Base-by-base conservation (phyloP, 768 basidiomycete species). In the Cubamyces sp. region DNA sequence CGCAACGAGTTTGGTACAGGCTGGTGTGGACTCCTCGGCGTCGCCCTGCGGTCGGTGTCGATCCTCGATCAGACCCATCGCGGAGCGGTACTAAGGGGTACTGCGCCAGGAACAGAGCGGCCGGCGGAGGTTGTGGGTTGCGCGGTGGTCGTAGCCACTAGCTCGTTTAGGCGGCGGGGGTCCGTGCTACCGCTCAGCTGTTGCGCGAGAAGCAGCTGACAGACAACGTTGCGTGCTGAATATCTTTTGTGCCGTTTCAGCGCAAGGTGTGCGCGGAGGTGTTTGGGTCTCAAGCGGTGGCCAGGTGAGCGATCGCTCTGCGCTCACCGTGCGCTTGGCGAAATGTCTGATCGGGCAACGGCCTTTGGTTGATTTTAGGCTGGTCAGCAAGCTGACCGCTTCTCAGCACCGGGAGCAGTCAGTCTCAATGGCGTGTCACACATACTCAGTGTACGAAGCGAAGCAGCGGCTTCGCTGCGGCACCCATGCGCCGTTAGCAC, bases 61-160 rank as follows among this genome's bases (percentile, higher is more conserved):
- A 49, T 49, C 48, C 14, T 49, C 48, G 48, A 49, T 49, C 48
- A 28, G 25, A 15, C 48, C 48, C 48, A 49, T 49, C 48, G 48
- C 28, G 48, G 48, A 49, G 26, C 34, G 34, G 34, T 34, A 34
- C 34, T 34, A 34, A 34, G 34, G 34, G 18, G 26, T 25, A 26
- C 28, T 26, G 48, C 48, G 48, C 14, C 48, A 26, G 25, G 48
- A 5, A 23, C 48, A 26, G 48, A 49, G 48, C 46, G 18, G 21
- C 3, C 8, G 12, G 12, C 45, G 48, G 25, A 49, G 26, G 48
- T 49, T 49, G 48, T 28, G n/a, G 9, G 25, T 26, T 28, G 48
- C 48, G 48, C 28, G 25, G 23, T 34, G 34, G 34, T 9, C 34
- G 34, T 34, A 34, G 34, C 34, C 34, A 11, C 34, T 34, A 34